Evolutionary conservation across 176 grass and related monocot species (phyloP).

Genomic region (Miscanthus lutarioriparius): DNA sequence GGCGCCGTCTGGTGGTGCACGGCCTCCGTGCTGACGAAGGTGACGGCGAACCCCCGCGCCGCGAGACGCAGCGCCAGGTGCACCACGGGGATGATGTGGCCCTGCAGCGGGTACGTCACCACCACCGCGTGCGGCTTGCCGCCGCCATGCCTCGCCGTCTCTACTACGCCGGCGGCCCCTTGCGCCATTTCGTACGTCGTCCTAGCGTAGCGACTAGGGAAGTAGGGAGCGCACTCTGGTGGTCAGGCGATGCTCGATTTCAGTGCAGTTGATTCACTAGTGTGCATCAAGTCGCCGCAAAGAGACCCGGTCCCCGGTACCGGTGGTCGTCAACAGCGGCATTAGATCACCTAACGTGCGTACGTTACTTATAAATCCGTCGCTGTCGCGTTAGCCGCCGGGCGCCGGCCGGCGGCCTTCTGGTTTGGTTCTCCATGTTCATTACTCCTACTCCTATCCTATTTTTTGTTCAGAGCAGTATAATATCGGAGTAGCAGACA

Average conservation of each 20-base stretch:
- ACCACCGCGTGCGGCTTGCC: constrained; percentile 58
- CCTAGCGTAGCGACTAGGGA: background rate
- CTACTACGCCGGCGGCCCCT: background rate
- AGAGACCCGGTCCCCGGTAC: background rate
- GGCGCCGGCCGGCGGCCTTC: background rate
- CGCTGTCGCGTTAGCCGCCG: background rate
- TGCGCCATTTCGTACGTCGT: background rate
- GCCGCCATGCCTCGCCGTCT: background rate
- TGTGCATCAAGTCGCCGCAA: background rate
- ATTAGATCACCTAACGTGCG: background rate
- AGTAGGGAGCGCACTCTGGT: background rate
- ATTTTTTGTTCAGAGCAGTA: background rate
- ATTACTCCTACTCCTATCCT: no score
- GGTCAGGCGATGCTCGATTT: background rate
- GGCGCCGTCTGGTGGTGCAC: constrained; percentile 49
- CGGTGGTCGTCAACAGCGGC: background rate
- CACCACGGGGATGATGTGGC: constrained; percentile 64
- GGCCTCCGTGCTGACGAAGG: constrained; percentile 68
- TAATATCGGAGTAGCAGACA: background rate
- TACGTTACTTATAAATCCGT: background rate
- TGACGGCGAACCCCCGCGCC: constrained; percentile 47
- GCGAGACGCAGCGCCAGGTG: constrained; percentile 55
- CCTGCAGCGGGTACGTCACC: constrained; percentile 59
- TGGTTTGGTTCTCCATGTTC: background rate
- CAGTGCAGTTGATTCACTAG: background rate